These are phyloP conservation scores for Rhodomyrtus tomentosa DNA, from an alignment of 345 rosid genomes.

Conservation along the genomic window DNA sequence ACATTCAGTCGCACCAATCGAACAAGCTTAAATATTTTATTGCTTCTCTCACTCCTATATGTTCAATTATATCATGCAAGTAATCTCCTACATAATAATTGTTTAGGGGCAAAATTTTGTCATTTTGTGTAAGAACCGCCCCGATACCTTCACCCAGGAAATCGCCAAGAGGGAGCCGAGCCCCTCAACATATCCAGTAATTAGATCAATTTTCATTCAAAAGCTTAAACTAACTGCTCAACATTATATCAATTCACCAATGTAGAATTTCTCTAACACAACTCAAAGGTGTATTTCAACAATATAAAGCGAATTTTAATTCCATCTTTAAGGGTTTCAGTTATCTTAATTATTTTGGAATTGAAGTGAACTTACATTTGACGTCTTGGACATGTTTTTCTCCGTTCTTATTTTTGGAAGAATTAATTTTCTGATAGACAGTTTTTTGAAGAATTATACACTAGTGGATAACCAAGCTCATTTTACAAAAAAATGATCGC, in stretches of 20 bases:
- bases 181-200: neutral
- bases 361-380: neutral
- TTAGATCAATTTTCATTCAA: too few species aligned
- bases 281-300: too few species aligned
- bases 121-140: too few species aligned
- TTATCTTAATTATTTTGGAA: neutral
- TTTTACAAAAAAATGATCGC: neutral
- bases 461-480: neutral
- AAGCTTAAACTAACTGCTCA: too few species aligned
- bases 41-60: neutral
- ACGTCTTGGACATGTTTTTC: neutral
- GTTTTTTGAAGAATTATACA: neutral
- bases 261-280: too few species aligned
- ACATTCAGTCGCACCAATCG: accelerated
- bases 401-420: neutral
- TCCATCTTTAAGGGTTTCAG: too few species aligned
- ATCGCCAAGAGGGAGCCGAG: too few species aligned
- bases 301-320: too few species aligned
- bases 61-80: neutral
- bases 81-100: too few species aligned
- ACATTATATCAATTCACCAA: too few species aligned
- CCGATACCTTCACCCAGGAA: neutral
- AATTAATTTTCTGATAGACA: neutral
- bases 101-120: too few species aligned
- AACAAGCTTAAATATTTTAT: neutral